Evolutionary conservation across 192 early-diverging fungal genomes (phyloP).

Genomic region (Spinellus fusiger): DNA sequence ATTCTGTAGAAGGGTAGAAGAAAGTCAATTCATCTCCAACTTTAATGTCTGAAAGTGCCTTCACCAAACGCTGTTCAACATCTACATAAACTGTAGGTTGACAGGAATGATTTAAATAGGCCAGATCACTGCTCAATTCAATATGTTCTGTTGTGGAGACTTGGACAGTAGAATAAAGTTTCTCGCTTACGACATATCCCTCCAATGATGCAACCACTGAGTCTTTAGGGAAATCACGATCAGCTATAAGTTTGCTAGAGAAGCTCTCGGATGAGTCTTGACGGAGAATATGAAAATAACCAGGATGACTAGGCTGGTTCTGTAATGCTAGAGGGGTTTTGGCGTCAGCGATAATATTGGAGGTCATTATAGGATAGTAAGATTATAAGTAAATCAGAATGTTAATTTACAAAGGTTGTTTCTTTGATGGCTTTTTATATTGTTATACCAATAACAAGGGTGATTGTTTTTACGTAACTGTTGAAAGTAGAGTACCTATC

Average conservation of each 20-base stretch:
- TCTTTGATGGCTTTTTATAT: too few species aligned
- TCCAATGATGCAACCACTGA: constrained; percentile 38
- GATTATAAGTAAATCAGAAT: too few species aligned
- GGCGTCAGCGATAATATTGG: too few species aligned
- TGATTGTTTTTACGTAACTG: too few species aligned
- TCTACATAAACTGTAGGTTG: constrained; percentile 39
- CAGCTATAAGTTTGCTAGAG: constrained; percentile 40
- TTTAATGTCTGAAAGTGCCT: constrained; percentile 40
- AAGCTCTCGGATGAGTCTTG: constrained; percentile 36
- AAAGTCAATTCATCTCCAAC: constrained; percentile 49
- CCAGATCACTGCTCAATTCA: constrained; percentile 50
- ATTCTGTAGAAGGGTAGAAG: constrained; percentile 59
- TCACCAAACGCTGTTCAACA: constrained; percentile 34
- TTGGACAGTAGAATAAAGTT: constrained; percentile 51
- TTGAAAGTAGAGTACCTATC: too few species aligned
- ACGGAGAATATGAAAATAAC: constrained; percentile 32
- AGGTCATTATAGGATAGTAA: too few species aligned
- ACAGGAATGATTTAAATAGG: constrained; percentile 55
- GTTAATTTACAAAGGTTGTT: too few species aligned
- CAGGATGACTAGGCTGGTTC: constrained; percentile 35
- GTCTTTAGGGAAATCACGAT: constrained; percentile 35
- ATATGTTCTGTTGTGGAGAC: constrained; percentile 39
- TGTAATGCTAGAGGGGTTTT: too few species aligned
- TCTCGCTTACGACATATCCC: constrained; percentile 43
- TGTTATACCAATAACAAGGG: too few species aligned